Evolutionary conservation across 345 rosid genomes (phyloP).

Genomic region (Euphorbia tirucalli): DNA sequence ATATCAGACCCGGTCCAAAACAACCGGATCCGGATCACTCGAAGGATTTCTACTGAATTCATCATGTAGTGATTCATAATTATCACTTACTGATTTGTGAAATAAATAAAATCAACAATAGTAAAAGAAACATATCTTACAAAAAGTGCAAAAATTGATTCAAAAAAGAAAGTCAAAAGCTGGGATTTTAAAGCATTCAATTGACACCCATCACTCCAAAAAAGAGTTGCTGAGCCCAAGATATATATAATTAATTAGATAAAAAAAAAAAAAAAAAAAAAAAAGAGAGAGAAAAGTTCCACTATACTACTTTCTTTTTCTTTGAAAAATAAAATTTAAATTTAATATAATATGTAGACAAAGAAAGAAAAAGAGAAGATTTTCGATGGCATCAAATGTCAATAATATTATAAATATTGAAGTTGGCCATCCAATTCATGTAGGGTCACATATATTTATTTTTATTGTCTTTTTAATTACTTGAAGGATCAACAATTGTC

Average conservation of each 20-base stretch:
- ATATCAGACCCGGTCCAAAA: too few relatives aligned
- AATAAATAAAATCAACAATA: too few relatives aligned
- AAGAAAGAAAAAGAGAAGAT: background rate
- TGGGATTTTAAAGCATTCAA: constrained; percentile 7
- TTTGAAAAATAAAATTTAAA: background rate
- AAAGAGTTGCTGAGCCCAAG: background rate
- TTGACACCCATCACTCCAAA: background rate
- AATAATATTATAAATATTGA: constrained; percentile 10
- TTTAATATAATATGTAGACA: too few relatives aligned
- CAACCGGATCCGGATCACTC: too few relatives aligned
- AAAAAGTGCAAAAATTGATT: background rate
- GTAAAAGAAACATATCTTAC: background rate
- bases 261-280: too few relatives aligned
- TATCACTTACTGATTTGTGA: too few relatives aligned
- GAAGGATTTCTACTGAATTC: too few relatives aligned
- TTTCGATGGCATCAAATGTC: constrained; percentile 17
- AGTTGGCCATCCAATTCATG: constrained; percentile 19
- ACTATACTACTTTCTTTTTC: constrained; percentile 4
- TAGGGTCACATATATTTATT: constrained; percentile 6
- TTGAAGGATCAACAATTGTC: background rate
- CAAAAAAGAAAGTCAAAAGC: constrained; percentile 8
- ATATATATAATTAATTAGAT: background rate
- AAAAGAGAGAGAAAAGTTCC: background rate
- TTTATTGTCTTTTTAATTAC: background rate
- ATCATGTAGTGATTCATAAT: too few relatives aligned